Conservation (phyloP, 495 filamentous ascomycete genomes). For the Penicillium herquei region DNA sequence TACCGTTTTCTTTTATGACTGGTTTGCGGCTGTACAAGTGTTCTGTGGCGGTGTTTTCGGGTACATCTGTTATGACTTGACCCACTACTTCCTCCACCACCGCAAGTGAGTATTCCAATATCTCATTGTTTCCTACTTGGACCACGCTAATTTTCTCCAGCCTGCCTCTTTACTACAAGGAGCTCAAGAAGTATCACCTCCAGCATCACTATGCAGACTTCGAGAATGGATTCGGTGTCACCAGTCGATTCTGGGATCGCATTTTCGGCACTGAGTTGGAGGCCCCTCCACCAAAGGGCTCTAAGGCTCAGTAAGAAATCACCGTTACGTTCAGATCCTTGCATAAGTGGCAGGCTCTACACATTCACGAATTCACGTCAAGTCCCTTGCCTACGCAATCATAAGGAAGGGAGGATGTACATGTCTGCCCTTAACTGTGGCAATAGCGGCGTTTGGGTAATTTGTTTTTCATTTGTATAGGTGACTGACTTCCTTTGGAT, state of each 20-base stretch:
- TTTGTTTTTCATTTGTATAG: slow-evolving; percentile 19
- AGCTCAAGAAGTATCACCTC: slow-evolving; percentile 95
- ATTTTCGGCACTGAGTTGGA: slow-evolving; percentile 86
- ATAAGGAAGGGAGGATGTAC: slow-evolving; percentile 7
- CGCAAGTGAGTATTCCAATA: slow-evolving; percentile 60
- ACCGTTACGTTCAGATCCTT: neutral
- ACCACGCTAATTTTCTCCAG: slow-evolving; percentile 33
- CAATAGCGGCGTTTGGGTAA: slow-evolving; percentile 18
- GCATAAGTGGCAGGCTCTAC: slow-evolving; percentile 4
- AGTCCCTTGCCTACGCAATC: slow-evolving; percentile 13
- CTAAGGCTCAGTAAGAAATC: slow-evolving; percentile 54
- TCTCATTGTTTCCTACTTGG: neutral
- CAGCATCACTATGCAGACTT: slow-evolving; percentile 96
- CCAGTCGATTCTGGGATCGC: slow-evolving; percentile 94
- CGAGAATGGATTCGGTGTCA: slow-evolving; percentile 97
- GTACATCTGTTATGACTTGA: slow-evolving; percentile 94
- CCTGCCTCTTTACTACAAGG: slow-evolving; percentile 80
- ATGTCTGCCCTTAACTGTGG: slow-evolving; percentile 13
- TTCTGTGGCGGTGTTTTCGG: slow-evolving; percentile 93
- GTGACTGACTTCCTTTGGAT: slow-evolving; percentile 7
- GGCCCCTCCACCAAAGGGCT: slow-evolving; percentile 38
- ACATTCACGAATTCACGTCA: slow-evolving; percentile 28
- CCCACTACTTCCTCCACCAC: slow-evolving; percentile 99
- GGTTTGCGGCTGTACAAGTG: slow-evolving; percentile 71
- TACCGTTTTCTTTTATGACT: slow-evolving; percentile 77